Conservation (phyloP, 306 rosid genomes). For the Geum urbanum region DNA sequence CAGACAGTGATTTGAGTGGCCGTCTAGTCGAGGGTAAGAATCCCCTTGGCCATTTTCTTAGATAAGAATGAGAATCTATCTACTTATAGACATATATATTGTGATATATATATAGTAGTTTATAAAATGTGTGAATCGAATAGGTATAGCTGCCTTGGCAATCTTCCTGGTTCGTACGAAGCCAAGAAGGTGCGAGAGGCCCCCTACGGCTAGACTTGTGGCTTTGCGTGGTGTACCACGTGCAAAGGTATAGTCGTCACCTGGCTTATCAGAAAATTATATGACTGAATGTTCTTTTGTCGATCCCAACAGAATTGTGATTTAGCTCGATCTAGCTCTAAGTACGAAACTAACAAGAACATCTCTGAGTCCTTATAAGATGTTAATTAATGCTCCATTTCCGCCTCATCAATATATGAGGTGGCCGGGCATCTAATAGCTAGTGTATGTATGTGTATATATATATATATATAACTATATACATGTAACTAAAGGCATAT, state of each 20-base stretch:
- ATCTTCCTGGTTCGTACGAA: background rate
- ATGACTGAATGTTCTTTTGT: background rate
- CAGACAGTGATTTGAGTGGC: background rate
- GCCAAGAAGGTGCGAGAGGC: background rate
- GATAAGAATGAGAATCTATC: background rate
- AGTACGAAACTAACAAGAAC: too few relatives aligned
- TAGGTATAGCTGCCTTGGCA: background rate
- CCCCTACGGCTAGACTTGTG: background rate
- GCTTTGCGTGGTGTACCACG: constrained; percentile 12
- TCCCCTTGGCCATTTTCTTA: background rate
- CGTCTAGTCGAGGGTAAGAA: background rate
- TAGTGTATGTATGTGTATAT: too few relatives aligned
- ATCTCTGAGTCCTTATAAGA: too few relatives aligned
- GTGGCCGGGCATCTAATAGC: too few relatives aligned
- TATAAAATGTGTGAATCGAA: too few relatives aligned
- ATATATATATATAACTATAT: background rate
- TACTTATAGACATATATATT: too few relatives aligned
- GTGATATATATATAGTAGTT: background rate
- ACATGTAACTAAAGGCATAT: background rate
- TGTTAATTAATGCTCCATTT: too few relatives aligned
- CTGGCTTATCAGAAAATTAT: background rate
- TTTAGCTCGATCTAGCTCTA: too few relatives aligned
- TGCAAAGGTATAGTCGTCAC: background rate
- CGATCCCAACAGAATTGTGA: too few relatives aligned
- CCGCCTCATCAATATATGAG: too few relatives aligned